Base-by-base conservation (phyloP, 129 eudicot species). In the Flaveria bidentis region DNA sequence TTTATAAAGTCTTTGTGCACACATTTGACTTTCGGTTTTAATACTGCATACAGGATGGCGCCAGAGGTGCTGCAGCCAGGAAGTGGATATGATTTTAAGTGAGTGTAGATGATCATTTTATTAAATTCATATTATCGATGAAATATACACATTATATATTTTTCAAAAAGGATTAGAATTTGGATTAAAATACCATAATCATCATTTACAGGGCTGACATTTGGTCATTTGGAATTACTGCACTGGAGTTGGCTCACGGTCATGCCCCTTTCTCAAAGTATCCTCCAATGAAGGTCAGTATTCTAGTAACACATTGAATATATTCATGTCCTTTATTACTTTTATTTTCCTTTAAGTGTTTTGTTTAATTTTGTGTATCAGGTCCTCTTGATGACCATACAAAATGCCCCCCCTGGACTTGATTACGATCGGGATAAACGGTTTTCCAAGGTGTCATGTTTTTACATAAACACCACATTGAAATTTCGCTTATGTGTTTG, bases 51-150 rank as follows among this genome's bases (percentile, higher is more conserved):
- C 78, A 95, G 99, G 99, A 95, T 95, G 99, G 99, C 99, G 9
- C 99, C 99, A 73, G 99, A 95, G 84, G 99, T 95, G 45, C 81
- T 95, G 91, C 99, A 95, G 85, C 99, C 99, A 41, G 95, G 91
- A 78, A 82, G 89, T 56, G 99, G 99, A 67, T 95, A 95, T 75
- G 93, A 95, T 85, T 91, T 95, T 84, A 95, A 95, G 99, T 95
- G 85, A 76, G 99, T 89, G 50, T 53, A 16, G n/a, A 22, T 39
- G 53, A 28, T 36, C 53, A 9, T 22, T 71, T 49, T 14, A 6
- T 15, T 17, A 14, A 16, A 2, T 11, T 11, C 11, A 16, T 18
- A 18, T 8, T 30, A 18, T 36, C 16, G 64, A 30, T 65, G 13
- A 62, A 62, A 8, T 62, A 47, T 64, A 16, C n/a, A 67, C 60